phyloP scores from a whole-genome alignment of 78 protist genomes.

The Dictyostelium discoideum region DNA sequence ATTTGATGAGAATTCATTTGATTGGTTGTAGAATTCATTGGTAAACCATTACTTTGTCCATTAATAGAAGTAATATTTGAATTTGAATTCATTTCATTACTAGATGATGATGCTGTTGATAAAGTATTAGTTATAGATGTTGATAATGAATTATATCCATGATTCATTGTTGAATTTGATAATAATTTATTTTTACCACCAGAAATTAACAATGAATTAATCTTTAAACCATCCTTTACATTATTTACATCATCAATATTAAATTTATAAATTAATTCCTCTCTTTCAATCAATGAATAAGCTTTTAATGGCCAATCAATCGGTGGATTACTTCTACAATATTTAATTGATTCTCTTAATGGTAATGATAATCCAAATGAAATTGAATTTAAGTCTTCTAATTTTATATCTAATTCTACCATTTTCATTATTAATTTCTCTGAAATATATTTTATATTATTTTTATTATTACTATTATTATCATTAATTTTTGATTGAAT shows the following conservation, averaged over 20 bases:
- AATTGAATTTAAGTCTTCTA: conserved; percentile 57
- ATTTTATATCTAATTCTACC: not conserved
- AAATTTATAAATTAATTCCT: conserved; percentile 34
- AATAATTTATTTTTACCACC: not conserved
- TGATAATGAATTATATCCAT: not conserved
- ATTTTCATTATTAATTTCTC: conserved; percentile 23
- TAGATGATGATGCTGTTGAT: not conserved
- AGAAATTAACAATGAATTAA: not conserved
- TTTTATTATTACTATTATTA: not conserved
- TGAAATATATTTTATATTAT: conserved; percentile 5
- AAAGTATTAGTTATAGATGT: not conserved
- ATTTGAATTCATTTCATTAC: not conserved
- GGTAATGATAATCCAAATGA: conserved; percentile 47
- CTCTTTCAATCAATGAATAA: conserved; percentile 42
- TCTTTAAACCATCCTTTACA: not conserved
- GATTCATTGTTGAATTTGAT: not conserved
- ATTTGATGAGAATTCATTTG: not conserved
- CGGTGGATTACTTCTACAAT: conserved; percentile 49
- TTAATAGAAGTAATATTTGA: not conserved
- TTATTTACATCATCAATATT: conserved; percentile 10
- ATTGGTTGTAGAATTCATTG: not conserved
- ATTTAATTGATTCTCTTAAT: conserved; percentile 61
- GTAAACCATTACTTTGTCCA: not conserved
- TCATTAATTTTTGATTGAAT: not conserved
- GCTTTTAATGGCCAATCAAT: conserved; percentile 22